Conservation (phyloP, 2,329 filamentous ascomycete species). For the Lithohypha guttulata region DNA sequence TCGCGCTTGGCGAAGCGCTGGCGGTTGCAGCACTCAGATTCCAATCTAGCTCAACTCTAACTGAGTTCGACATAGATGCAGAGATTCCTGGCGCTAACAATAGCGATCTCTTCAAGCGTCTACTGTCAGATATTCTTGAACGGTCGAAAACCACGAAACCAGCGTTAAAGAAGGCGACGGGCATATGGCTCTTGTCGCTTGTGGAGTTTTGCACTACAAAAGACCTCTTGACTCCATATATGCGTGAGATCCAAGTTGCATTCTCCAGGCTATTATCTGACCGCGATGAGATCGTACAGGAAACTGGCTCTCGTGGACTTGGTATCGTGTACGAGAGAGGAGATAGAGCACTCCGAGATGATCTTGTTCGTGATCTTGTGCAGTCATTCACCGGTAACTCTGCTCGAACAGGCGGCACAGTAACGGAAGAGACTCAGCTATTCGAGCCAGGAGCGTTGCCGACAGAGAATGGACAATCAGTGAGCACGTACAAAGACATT, state of each 20-base stretch:
- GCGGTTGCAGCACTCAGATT: slow-evolving; percentile 68
- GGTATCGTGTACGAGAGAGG: slow-evolving; percentile 92
- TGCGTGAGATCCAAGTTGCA: slow-evolving; percentile 70
- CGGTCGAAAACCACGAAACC: slow-evolving; percentile 81
- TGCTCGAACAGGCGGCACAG: slow-evolving; percentile 59
- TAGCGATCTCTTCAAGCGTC: slow-evolving; percentile 36
- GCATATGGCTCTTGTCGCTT: slow-evolving; percentile 87
- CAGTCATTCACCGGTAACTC: slow-evolving; percentile 74
- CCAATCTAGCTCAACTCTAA: slow-evolving; percentile 67
- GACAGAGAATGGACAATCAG: slow-evolving; percentile 75
- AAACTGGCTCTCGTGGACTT: slow-evolving; percentile 82
- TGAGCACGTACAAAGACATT: slow-evolving; percentile 97
- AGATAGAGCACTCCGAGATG: slow-evolving; percentile 65
- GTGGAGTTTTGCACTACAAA: slow-evolving; percentile 78
- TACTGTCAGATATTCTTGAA: slow-evolving; percentile 61
- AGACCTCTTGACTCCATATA: slow-evolving; percentile 55
- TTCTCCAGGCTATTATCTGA: slow-evolving; percentile 83
- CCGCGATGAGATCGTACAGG: slow-evolving; percentile 87
- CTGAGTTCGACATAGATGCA: slow-evolving; percentile 63
- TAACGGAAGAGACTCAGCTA: slow-evolving; percentile 81
- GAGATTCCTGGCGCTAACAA: slow-evolving; percentile 29
- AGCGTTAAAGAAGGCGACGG: slow-evolving; percentile 77
- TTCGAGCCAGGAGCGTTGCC: slow-evolving; percentile 86
- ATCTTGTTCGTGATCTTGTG: slow-evolving; percentile 78
- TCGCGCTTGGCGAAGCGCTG: slow-evolving; percentile 80